phyloP scores from a whole-genome alignment of 2,329 filamentous ascomycete genomes.

The Achaetomium macrosporum region DNA sequence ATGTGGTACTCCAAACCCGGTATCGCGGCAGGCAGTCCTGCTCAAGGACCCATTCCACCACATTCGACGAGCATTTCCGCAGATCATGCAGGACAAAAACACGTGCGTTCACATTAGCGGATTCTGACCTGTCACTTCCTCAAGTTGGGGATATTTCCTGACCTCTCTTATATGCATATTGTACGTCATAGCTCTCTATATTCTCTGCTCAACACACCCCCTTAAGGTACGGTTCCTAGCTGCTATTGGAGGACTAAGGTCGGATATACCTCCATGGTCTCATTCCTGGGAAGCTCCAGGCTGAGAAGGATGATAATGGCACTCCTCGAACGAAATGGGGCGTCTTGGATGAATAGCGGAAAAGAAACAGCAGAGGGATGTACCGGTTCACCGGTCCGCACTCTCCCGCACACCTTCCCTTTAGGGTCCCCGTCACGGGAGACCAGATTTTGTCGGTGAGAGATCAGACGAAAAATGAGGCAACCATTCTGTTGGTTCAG shows the following conservation, averaged over 20 bases:
- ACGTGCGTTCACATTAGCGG: constrained; percentile 1
- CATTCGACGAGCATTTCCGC: not conserved
- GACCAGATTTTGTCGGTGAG: not conserved
- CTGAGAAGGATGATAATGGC: not conserved
- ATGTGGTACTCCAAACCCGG: not conserved
- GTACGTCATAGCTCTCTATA: not conserved
- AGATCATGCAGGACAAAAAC: constrained; percentile 8
- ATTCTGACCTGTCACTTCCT: constrained; percentile 3
- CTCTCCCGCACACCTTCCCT: not conserved
- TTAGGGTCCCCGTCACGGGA: not conserved
- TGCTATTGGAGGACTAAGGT: not conserved
- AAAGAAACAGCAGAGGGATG: not conserved
- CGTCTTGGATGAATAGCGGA: not conserved
- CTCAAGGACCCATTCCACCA: not conserved
- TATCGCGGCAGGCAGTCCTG: not conserved
- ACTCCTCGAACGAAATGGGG: not conserved
- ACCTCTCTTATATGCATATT: not conserved
- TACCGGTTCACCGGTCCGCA: constrained; percentile 4
- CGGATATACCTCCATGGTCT: not conserved
- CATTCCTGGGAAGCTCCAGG: not conserved
- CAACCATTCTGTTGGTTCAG: not conserved
- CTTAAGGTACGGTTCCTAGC: not conserved
- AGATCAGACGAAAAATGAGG: not conserved
- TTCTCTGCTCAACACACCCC: not conserved
- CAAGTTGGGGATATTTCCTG: not conserved